Evolutionary conservation across 2,329 filamentous ascomycete species (phyloP).

Genomic region (Fusarium sp.): DNA sequence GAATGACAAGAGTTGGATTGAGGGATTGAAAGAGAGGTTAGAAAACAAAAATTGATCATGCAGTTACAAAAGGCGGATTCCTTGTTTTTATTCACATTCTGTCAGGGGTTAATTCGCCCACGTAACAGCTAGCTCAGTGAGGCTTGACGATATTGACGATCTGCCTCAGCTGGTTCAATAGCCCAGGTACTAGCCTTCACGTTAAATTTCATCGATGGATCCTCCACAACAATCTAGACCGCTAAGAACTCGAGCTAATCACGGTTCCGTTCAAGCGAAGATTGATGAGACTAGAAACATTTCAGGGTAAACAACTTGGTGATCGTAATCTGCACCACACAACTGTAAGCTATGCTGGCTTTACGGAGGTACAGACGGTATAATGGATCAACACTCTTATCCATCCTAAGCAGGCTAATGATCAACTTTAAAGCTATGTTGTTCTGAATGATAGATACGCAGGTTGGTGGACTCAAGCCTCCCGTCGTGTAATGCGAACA

Average conservation of each 20-base stretch:
- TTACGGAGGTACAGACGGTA: background rate
- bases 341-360: too few relatives aligned
- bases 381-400: too few relatives aligned
- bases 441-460: too few relatives aligned
- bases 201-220: background rate
- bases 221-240: background rate
- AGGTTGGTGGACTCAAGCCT: background rate
- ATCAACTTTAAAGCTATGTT: background rate
- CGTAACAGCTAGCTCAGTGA: background rate
- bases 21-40: background rate
- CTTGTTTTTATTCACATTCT: background rate
- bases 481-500: slow-evolving; percentile 4
- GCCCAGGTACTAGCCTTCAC: background rate
- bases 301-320: too few relatives aligned
- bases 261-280: too few relatives aligned
- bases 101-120: background rate
- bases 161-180: background rate
- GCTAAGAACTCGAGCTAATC: background rate
- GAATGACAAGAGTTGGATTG: background rate
- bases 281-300: background rate
- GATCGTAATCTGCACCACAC: too few relatives aligned
- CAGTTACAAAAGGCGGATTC: background rate
- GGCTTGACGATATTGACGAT: background rate
- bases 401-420: accelerated
- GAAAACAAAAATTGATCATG: background rate